A percentile compares a stretch with the other conserved stretches of the same genome.
These are phyloP conservation scores for Rhizoctonia solani DNA, from an alignment of 1,284 basidiomycete genomes.

Conservation along the genomic window DNA sequence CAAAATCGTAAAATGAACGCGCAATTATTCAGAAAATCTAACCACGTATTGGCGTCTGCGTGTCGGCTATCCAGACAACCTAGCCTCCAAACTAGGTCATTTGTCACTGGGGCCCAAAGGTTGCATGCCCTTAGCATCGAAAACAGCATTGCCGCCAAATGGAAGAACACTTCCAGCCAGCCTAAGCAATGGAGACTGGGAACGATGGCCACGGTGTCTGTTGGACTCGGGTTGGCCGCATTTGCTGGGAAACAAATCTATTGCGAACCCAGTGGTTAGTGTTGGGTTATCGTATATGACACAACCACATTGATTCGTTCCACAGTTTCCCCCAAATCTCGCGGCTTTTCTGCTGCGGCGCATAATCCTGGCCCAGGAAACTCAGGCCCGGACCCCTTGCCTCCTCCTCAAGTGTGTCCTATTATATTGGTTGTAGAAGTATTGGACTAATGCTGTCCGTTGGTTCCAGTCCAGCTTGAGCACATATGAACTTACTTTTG, in stretches of 20 bases:
- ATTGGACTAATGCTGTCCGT: slow-evolving; percentile 48
- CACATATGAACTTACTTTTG: slow-evolving; percentile 84
- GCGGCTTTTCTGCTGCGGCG: background rate
- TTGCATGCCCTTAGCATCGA: slow-evolving; percentile 14
- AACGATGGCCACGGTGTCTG: slow-evolving; percentile 2
- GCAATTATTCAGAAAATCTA: slow-evolving; percentile 19
- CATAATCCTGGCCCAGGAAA: background rate
- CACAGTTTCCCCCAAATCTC: background rate
- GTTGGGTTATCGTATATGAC: background rate
- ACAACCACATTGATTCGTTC: background rate
- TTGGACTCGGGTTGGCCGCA: slow-evolving; percentile 14
- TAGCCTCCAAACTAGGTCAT: slow-evolving; percentile 1
- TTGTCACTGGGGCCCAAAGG: background rate
- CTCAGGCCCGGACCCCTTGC: slow-evolving; percentile 9
- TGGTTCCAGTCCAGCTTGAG: slow-evolving; percentile 72
- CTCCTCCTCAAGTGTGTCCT: slow-evolving; percentile 15
- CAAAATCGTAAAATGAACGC: background rate
- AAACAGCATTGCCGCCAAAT: background rate
- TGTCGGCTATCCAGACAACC: slow-evolving; percentile 9
- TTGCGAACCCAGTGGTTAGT: slow-evolving; percentile 22
- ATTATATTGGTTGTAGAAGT: background rate
- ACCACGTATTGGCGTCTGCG: slow-evolving; percentile 12
- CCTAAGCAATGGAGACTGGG: slow-evolving; percentile 4
- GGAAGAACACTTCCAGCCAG: background rate
- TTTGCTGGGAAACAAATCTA: slow-evolving; percentile 21